Percentiles rank a stretch among this genome's conserved stretches.
Evolutionary conservation across 805 yeast species (phyloP).

Genomic region (Lipomyces sp.): DNA sequence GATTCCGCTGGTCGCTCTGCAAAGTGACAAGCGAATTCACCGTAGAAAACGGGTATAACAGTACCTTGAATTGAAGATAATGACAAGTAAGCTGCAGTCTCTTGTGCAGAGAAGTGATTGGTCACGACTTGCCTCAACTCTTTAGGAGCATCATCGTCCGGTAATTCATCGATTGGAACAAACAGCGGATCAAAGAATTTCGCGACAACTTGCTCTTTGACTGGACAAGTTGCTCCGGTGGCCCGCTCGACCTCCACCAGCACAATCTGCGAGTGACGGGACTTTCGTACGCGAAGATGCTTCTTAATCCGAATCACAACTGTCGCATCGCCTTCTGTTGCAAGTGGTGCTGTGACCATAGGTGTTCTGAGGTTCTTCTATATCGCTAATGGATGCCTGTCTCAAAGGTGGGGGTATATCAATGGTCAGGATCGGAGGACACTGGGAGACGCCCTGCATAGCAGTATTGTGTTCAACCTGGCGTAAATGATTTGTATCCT

Average conservation of each 20-base stretch:
- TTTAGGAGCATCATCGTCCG: neutral
- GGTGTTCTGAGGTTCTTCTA: constrained; percentile 1
- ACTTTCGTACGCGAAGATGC: constrained; percentile 5
- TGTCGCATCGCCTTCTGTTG: neutral
- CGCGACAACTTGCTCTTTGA: neutral
- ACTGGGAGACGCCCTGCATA: constrained; percentile 4
- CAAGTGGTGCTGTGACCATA: constrained; percentile 5
- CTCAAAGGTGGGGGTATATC: constrained; percentile 1
- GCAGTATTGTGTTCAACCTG: neutral
- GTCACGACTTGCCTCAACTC: constrained; percentile 3
- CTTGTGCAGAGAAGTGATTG: neutral
- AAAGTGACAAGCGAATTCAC: constrained; percentile 1
- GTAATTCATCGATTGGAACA: constrained; percentile 5
- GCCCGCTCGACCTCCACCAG: neutral
- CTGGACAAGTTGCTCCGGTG: constrained; percentile 5
- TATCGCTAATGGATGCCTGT: neutral
- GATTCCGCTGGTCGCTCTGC: neutral
- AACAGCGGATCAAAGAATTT: constrained; percentile 5
- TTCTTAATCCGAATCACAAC: constrained; percentile 7
- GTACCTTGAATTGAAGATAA: constrained; percentile 6
- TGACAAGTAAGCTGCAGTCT: neutral
- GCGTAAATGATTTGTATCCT: too few species aligned
- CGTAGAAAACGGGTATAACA: neutral
- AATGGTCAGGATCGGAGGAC: neutral
- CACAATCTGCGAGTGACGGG: constrained; percentile 7